Evolutionary conservation across 805 yeast genomes (phyloP).

Genomic region (Suhomyces emberorum): DNA sequence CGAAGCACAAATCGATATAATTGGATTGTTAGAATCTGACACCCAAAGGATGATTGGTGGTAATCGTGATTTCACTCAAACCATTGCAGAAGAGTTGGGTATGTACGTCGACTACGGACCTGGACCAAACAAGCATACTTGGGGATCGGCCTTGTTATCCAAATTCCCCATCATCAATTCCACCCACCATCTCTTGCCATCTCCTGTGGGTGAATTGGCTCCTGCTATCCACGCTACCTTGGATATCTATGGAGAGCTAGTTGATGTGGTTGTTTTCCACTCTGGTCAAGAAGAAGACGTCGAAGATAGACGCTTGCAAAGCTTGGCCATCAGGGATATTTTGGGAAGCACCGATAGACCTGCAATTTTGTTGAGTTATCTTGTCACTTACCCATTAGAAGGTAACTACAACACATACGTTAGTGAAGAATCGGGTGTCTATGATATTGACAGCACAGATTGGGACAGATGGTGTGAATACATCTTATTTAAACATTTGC

Average conservation of each 20-base stretch:
- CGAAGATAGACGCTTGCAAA: conserved; percentile 87
- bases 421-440: conserved; percentile 78
- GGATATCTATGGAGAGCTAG: conserved; percentile 80
- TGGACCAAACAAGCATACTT: conserved; percentile 95
- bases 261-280: conserved; percentile 96
- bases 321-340: conserved; percentile 66
- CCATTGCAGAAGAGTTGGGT: conserved; percentile 85
- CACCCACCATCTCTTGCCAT: conserved; percentile 87
- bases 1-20: conserved; percentile 86
- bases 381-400: conserved; percentile 81
- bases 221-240: conserved; percentile 97
- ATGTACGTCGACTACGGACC: conserved; percentile 98
- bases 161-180: conserved; percentile 92
- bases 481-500: conserved; percentile 80
- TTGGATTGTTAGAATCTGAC: conserved; percentile 89
- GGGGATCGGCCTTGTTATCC: conserved; percentile 93
- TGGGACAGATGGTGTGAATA: conserved; percentile 99
- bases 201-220: conserved; percentile 97
- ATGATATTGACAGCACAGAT: conserved; percentile 88
- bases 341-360: conserved; percentile 86
- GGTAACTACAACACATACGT: conserved; percentile 94
- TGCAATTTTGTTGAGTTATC: conserved; percentile 79
- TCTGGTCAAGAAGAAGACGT: conserved; percentile 97
- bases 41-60: conserved; percentile 95
- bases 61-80: conserved; percentile 88